phyloP scores from a whole-genome alignment of 805 yeast genomes.

The Cyberlindnera suaveolens region DNA sequence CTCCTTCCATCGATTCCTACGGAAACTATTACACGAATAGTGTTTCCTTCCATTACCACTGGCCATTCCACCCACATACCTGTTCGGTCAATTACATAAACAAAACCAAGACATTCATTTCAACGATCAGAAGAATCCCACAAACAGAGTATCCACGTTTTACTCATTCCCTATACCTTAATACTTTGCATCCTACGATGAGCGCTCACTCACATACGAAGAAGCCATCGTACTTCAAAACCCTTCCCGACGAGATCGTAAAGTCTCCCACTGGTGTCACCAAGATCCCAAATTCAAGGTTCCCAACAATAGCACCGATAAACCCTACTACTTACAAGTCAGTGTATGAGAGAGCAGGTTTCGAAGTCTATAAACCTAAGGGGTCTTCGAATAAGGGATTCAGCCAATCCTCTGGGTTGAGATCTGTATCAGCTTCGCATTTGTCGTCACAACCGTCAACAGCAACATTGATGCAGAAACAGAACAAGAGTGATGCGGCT shows the following conservation, averaged over 20 bases:
- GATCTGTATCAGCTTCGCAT: neutral
- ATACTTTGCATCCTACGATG: neutral
- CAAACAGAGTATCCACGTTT: neutral
- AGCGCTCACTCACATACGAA: constrained; percentile 3
- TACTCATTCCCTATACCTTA: neutral
- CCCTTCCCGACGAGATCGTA: constrained; percentile 21
- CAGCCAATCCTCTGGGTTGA: neutral
- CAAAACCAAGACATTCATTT: neutral
- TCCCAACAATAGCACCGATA: constrained; percentile 64
- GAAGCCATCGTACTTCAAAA: constrained; percentile 22
- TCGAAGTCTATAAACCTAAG: constrained; percentile 44
- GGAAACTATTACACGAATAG: too few species aligned
- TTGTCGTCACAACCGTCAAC: neutral
- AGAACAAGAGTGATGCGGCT: neutral
- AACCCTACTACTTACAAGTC: constrained; percentile 46
- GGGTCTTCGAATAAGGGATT: neutral
- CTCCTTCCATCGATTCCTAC: too few species aligned
- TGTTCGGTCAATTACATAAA: neutral
- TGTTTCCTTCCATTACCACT: too few species aligned
- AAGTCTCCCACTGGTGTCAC: constrained; percentile 21
- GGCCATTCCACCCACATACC: too few species aligned
- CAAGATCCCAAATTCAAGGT: constrained; percentile 36
- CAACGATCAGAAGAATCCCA: neutral
- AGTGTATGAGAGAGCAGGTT: constrained; percentile 80
- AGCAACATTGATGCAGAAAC: neutral